A percentile compares a stretch with the other conserved stretches of the same genome.
These are phyloP conservation scores for Aspergillus thermomutatus DNA, from an alignment of 2,329 filamentous ascomycete genomes.

Conservation along the genomic window DNA sequence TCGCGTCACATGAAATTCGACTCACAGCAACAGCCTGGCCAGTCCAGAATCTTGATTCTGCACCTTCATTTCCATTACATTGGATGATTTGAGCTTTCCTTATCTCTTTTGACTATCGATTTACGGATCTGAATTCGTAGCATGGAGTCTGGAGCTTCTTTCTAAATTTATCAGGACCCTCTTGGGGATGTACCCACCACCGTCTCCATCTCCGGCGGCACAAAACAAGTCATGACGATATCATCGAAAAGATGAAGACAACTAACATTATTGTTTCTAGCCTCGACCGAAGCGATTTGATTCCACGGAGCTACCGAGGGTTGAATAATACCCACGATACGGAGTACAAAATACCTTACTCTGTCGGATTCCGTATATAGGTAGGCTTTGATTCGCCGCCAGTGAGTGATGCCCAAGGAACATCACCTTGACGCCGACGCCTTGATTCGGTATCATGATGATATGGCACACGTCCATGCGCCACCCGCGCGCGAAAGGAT, in stretches of 20 bases:
- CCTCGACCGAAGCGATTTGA: too few relatives aligned
- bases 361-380: too few relatives aligned
- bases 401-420: neutral
- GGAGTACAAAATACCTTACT: too few relatives aligned
- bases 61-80: neutral
- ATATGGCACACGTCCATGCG: neutral
- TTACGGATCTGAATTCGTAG: too few relatives aligned
- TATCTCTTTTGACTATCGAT: neutral
- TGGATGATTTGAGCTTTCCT: neutral
- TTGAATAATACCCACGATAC: too few relatives aligned
- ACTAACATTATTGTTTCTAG: too few relatives aligned
- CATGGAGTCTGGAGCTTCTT: too few relatives aligned
- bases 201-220: too few relatives aligned
- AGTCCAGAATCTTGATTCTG: neutral
- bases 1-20: conserved; percentile 1
- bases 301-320: too few relatives aligned
- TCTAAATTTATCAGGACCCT: neutral
- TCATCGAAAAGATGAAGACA: too few relatives aligned
- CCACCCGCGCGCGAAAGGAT: neutral
- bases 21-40: neutral
- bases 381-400: too few relatives aligned
- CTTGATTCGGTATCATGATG: neutral
- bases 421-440: neutral
- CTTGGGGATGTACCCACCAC: neutral
- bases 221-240: too few relatives aligned